These are phyloP conservation scores for Leptographium lundbergii DNA, from an alignment of 2,329 filamentous ascomycete species.

Conservation along the genomic window DNA sequence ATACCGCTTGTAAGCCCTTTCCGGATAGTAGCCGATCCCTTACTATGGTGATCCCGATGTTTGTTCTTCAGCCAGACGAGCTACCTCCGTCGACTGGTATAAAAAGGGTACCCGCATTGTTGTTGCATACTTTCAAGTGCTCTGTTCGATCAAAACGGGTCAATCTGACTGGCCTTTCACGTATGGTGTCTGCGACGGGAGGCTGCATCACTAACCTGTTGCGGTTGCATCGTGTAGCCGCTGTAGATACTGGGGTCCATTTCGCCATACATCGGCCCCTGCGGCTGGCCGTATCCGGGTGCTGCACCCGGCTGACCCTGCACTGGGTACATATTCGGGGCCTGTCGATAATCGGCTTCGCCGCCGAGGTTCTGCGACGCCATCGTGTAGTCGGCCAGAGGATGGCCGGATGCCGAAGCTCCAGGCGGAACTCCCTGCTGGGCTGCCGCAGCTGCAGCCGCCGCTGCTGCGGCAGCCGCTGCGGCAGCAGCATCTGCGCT, in stretches of 20 bases:
- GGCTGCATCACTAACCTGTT: constrained; percentile 51
- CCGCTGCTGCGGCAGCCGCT: constrained; percentile 9
- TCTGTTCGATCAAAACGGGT: background rate
- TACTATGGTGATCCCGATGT: background rate
- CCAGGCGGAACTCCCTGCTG: constrained; percentile 32
- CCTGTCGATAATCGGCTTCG: constrained; percentile 69
- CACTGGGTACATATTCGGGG: constrained; percentile 69
- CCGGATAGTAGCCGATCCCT: background rate
- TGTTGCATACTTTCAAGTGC: background rate
- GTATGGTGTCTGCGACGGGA: background rate
- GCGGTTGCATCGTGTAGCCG: constrained; percentile 67
- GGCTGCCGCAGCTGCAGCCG: constrained; percentile 19
- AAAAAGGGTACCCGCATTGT: background rate
- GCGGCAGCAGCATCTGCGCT: constrained; percentile 6
- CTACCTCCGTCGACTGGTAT: background rate
- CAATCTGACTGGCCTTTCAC: background rate
- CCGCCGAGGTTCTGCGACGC: constrained; percentile 49
- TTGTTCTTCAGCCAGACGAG: background rate
- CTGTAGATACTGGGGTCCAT: constrained; percentile 70
- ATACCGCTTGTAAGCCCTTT: background rate
- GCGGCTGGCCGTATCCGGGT: constrained; percentile 63
- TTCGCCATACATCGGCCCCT: constrained; percentile 67
- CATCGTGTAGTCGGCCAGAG: constrained; percentile 48
- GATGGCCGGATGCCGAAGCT: constrained; percentile 37
- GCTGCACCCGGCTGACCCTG: constrained; percentile 63